These are phyloP conservation scores for Adiantum capillusveneris DNA, from an alignment of 75 land plant species.

Conservation along the genomic window DNA sequence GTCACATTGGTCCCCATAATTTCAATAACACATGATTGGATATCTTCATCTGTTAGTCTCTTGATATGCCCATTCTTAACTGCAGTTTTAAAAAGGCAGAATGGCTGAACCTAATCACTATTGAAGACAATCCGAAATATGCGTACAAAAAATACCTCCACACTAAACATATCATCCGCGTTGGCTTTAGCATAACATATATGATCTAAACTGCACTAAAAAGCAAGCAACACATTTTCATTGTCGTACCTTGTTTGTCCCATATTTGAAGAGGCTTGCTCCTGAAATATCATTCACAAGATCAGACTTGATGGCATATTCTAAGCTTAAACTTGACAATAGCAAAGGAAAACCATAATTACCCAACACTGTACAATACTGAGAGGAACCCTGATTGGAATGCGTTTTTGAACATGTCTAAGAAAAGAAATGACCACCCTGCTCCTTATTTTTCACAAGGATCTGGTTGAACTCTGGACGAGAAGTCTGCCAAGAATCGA, in stretches of 20 bases:
- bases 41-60: constrained; percentile 35
- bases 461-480: constrained; percentile 35
- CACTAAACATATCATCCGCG: neutral
- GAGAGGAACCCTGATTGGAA: constrained; percentile 97
- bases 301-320: too few species aligned
- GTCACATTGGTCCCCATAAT: constrained; percentile 41
- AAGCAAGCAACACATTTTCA: too few species aligned
- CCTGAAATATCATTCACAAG: constrained; percentile 11
- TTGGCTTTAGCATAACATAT: too few species aligned
- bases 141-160: neutral
- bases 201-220: too few species aligned
- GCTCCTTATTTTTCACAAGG: constrained; percentile 10
- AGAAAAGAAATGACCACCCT: constrained; percentile 11
- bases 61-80: constrained; percentile 33
- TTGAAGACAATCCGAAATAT: too few species aligned
- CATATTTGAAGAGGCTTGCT: constrained; percentile 39
- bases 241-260: constrained; percentile 33
- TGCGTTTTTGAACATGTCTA: constrained; percentile 86
- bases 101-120: neutral
- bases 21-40: constrained; percentile 31
- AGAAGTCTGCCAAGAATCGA: constrained; percentile 15
- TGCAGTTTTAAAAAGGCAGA: constrained; percentile 11
- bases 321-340: too few species aligned
- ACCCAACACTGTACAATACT: constrained; percentile 97
- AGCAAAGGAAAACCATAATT: constrained; percentile 1